Conservation (phyloP, 2,329 filamentous ascomycete species). For the Colletotrichum incanum region DNA sequence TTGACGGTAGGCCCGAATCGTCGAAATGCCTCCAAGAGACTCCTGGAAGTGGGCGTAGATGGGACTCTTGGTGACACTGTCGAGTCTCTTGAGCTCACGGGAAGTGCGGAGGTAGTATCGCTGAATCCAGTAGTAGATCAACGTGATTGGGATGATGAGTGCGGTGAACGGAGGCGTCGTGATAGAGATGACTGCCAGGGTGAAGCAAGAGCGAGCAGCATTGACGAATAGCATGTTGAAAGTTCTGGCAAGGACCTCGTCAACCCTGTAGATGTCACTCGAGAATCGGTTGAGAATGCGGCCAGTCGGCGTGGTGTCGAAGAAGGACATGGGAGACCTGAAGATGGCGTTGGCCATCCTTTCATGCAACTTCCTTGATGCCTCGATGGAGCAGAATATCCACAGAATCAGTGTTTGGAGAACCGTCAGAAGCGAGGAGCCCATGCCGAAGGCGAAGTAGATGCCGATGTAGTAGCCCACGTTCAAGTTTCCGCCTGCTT, state of each 20-base stretch:
- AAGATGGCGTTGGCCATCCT: slow-evolving; percentile 98
- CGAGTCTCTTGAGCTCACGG: slow-evolving; percentile 94
- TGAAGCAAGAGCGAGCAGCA: slow-evolving; percentile 83
- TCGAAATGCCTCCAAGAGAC: slow-evolving; percentile 92
- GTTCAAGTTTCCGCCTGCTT: slow-evolving; percentile 77
- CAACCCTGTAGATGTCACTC: slow-evolving; percentile 84
- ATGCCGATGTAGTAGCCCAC: slow-evolving; percentile 94
- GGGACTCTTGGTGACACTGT: slow-evolving; percentile 94
- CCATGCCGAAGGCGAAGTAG: slow-evolving; percentile 95
- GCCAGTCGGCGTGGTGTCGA: slow-evolving; percentile 97
- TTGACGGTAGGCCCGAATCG: slow-evolving; percentile 95
- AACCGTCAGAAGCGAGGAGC: slow-evolving; percentile 87
- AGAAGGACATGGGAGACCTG: slow-evolving; percentile 98
- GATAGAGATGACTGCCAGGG: slow-evolving; percentile 86
- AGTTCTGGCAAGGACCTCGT: slow-evolving; percentile 93
- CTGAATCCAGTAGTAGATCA: slow-evolving; percentile 93
- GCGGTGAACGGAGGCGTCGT: slow-evolving; percentile 85
- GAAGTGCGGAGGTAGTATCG: slow-evolving; percentile 97
- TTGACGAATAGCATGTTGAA: slow-evolving; percentile 98
- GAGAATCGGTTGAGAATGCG: slow-evolving; percentile 97
- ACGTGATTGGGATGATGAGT: slow-evolving; percentile 84
- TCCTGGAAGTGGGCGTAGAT: slow-evolving; percentile 99
- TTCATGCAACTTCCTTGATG: slow-evolving; percentile 96
- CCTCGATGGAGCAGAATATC: slow-evolving; percentile 99
- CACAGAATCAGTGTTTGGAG: slow-evolving; percentile 94